These are phyloP conservation scores for Xanthoconium separans DNA, from an alignment of 1,284 basidiomycete genomes.

Conservation along the genomic window DNA sequence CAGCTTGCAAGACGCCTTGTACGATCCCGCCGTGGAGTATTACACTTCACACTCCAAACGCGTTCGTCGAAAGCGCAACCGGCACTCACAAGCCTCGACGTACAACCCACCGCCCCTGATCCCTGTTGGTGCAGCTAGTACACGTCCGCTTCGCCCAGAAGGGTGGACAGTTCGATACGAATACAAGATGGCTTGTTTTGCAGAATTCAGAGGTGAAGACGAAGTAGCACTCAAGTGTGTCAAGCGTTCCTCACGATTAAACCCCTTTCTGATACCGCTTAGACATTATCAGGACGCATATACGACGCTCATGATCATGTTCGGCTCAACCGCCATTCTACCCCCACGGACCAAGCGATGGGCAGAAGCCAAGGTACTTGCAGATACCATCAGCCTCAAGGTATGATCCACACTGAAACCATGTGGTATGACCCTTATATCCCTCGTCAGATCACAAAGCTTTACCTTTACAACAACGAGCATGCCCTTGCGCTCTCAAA, in stretches of 20 bases:
- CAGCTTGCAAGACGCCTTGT: conserved; percentile 85
- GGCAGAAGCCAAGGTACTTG: conserved; percentile 97
- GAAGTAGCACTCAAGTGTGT: conserved; percentile 83
- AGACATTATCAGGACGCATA: conserved; percentile 94
- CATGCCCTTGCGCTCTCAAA: conserved; percentile 75
- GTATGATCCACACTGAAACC: conserved; percentile 38
- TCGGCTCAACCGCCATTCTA: conserved; percentile 79
- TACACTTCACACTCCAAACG: conserved; percentile 92
- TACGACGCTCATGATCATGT: conserved; percentile 79
- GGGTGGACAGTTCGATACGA: conserved; percentile 97
- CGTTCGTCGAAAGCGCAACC: conserved; percentile 84
- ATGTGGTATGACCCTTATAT: background rate
- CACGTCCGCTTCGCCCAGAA: conserved; percentile 71
- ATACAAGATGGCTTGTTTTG: conserved; percentile 96
- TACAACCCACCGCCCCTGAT: conserved; percentile 43
- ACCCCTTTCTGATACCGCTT: conserved; percentile 5
- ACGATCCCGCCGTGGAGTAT: conserved; percentile 87
- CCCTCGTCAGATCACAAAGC: conserved; percentile 68
- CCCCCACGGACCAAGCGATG: conserved; percentile 94
- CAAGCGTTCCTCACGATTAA: conserved; percentile 13
- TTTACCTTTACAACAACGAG: conserved; percentile 88
- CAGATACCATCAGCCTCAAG: conserved; percentile 88
- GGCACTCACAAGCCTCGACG: conserved; percentile 57
- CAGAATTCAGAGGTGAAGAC: conserved; percentile 89
- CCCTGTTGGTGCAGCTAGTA: conserved; percentile 40